These are phyloP conservation scores for Zelonia costaricensis DNA, from an alignment of 208 protist genomes.

Conservation along the genomic window DNA sequence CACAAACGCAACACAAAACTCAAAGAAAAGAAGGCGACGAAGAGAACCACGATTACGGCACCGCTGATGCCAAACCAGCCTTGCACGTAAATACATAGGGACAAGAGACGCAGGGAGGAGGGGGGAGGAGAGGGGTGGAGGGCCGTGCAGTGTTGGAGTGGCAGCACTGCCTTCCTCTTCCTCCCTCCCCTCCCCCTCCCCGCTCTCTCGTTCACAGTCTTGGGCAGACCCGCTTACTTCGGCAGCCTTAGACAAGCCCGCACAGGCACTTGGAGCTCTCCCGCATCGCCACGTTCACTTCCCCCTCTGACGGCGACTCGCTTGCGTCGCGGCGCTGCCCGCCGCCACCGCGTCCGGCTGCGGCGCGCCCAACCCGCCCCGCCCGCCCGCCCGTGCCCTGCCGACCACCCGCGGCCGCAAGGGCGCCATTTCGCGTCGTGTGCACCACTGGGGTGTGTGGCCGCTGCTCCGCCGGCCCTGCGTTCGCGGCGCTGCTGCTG, in stretches of 20 bases:
- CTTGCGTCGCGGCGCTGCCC: constrained; percentile 1
- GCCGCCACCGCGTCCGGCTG: not conserved
- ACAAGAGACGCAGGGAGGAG: no score
- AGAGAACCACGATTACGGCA: not conserved
- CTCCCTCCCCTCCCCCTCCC: not conserved
- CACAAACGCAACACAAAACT: not conserved
- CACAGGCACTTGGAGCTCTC: constrained; percentile 43
- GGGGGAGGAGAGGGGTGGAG: no score
- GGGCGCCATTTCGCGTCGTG: no score
- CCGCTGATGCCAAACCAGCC: no score
- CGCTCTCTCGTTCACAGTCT: not conserved
- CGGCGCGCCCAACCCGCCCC: not conserved
- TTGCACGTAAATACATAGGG: no score
- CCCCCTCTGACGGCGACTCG: constrained; percentile 23
- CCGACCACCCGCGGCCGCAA: no score
- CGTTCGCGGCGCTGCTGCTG: no score
- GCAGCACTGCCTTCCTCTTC: not conserved
- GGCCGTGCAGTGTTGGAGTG: no score
- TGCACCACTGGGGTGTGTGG: no score
- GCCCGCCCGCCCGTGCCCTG: no score
- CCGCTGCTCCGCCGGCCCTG: no score
- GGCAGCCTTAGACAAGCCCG: constrained; percentile 17
- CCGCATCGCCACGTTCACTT: constrained; percentile 32
- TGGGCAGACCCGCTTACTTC: not conserved
- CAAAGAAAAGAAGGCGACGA: not conserved